Conservation (phyloP, 2,329 filamentous ascomycete species). For the Neospermospora avenae region DNA sequence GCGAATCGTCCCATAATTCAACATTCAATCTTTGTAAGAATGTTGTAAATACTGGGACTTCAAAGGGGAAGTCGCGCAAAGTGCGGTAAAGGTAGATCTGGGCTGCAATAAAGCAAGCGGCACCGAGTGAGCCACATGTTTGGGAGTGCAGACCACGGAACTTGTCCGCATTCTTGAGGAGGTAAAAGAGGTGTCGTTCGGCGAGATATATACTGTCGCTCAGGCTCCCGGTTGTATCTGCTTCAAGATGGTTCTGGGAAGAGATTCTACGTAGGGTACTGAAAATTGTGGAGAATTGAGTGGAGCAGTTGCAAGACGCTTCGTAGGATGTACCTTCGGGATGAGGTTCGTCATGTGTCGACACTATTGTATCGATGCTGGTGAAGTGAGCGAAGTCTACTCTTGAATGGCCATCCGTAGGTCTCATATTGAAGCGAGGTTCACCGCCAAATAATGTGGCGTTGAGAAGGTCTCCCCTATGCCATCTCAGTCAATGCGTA, state of each 20-base stretch:
- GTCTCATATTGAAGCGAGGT: not conserved
- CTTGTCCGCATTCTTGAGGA: not conserved
- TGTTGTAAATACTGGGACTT: slow-evolving; percentile 2
- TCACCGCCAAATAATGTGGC: not conserved
- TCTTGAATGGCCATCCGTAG: not conserved
- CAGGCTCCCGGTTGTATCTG: not conserved
- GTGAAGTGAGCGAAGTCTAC: not conserved
- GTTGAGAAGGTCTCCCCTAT: not conserved
- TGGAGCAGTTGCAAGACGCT: not conserved
- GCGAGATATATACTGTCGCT: slow-evolving; percentile 6
- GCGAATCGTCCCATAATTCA: not conserved
- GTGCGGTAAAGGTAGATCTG: slow-evolving; percentile 7
- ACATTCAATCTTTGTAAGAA: not conserved
- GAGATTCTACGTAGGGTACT: not conserved
- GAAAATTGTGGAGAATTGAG: not conserved
- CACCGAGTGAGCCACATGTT: not conserved
- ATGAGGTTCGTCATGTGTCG: not conserved
- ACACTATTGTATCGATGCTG: not conserved
- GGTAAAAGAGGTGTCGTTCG: not conserved
- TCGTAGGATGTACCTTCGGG: not conserved
- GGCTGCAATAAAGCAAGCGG: slow-evolving; percentile 1
- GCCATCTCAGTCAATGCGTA: not conserved
- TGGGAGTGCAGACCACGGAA: not conserved
- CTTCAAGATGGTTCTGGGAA: not conserved
- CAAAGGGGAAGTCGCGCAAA: not conserved